Base-by-base conservation (phyloP, 1,139 yeast species). In the Scheffersomyces titani region DNA sequence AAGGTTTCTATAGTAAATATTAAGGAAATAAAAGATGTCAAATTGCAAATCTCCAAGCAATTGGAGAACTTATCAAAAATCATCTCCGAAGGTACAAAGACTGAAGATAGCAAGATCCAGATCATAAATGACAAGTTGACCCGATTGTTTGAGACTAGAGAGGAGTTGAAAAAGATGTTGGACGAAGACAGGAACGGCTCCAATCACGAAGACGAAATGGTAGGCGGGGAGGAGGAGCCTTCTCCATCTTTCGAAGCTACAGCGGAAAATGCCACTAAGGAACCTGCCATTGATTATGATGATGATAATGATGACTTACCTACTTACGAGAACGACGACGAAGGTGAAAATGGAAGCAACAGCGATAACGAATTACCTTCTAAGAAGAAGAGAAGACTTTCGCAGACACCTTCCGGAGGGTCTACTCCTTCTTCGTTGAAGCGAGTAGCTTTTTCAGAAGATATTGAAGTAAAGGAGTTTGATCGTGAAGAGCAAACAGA, bases 121-220 rank as follows among this genome's bases (percentile, higher is more conserved):
- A 77, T 81, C 47, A 73, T 87, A 44, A 70, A 74, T n/a, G 71
- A 72, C 11, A 81, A 81, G 61, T 65, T 76, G 30, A 61, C 57
- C 6, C 71, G 72, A 48, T 75, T 81, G 40, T 62, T 66, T 19
- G 71, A 74, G 47, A 82, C 86, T 1, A 74, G 82, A 58, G 64
- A 66, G 5, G 88, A 84, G 60, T 72, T 85, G 44, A 73, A 74
- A 52, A 77, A 75, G 44, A 77, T 84, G 74, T 64, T 81, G 6
- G 72, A 71, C 5, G 77, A 68, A 19, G 73, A 64, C 2, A 58
- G 57, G 5, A 24, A 51, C 19, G 52, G 49, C 6, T 30, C 53
- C 2, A 51, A 45, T 13, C 22, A 49, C 20, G 47, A 50, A 2
- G 50, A 20, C 16, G 50, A 49, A 19, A 19, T 18, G 19, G 52